Evolutionary conservation across 257 asterid species (phyloP), one percentile per base, ranked within the genome.

Genomic region (Jacaranda mimosifolia): DNA sequence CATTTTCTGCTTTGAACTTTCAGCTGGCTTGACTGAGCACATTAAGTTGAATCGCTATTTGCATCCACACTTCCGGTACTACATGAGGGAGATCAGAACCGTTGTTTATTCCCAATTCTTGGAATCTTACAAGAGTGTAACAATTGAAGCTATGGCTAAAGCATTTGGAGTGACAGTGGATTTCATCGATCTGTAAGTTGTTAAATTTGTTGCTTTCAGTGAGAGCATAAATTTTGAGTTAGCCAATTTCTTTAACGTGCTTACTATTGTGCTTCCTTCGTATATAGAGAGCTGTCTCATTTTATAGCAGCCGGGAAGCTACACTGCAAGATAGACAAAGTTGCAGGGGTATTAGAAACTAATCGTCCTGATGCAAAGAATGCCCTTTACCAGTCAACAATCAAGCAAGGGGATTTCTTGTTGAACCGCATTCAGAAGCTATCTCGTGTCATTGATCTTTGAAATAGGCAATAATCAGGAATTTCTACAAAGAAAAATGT

Each of bases 331-430:
- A 92, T 92, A 0, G 97, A 92, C 80, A 92, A 92, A 79, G 98
- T 91, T 82, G 94, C 93, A 36, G 98, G 97, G 0, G 96, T 91
- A 0, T 68, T 94, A 73, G 98, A 94, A 83, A 94, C 97, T 55
- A 94, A 91, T 58, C 97, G 98, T 11, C 98, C 98, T 3, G 98
- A 94, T 76, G 92, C 97, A 9, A 94, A 91, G 88, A 94, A 94
- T 78, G 98, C 98, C 21, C 95, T 94, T 42, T 94, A 94, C 86
- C 97, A 91, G 76, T 88, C 96, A 38, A 90, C 98, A 3, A 91
- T 94, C 85, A 94, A 94, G 91, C 97, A 94, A 76, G 98, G 98
- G 11, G 98, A 94, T 86, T 90, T 91, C 91, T 81, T 94, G 70
- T 80, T 94, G 91, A 94, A 94, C 81, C 94, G 98, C 39, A 90